These are phyloP conservation scores for Inonotus obliquus DNA, from an alignment of 1,284 basidiomycete species.

Conservation along the genomic window DNA sequence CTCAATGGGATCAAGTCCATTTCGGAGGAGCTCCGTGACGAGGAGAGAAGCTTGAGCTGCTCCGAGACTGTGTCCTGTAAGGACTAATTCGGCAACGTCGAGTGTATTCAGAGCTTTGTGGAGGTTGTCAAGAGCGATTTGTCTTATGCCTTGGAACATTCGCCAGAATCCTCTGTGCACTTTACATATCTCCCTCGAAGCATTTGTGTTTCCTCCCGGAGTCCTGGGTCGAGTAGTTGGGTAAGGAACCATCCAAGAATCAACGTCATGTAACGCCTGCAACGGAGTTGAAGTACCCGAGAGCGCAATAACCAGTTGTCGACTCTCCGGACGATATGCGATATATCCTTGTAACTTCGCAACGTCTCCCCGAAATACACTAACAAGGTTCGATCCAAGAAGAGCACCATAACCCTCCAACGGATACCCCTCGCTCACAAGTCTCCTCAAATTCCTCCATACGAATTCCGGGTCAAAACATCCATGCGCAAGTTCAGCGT, in stretches of 20 bases:
- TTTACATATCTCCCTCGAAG: background rate
- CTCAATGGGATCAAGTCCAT: conserved; percentile 24
- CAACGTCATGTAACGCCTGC: conserved; percentile 17
- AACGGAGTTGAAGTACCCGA: conserved; percentile 15
- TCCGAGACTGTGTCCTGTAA: conserved; percentile 51
- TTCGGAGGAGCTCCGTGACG: conserved; percentile 38
- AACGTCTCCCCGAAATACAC: conserved; percentile 16
- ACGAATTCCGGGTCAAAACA: conserved; percentile 15
- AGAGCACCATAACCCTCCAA: conserved; percentile 20
- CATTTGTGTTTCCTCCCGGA: background rate
- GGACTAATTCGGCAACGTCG: conserved; percentile 37
- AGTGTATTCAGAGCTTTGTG: conserved; percentile 28
- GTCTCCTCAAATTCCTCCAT: conserved; percentile 13
- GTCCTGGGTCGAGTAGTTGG: background rate
- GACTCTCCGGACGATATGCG: conserved; percentile 14
- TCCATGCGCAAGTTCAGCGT: conserved; percentile 21
- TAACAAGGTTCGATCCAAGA: conserved; percentile 5
- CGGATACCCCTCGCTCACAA: conserved; percentile 13
- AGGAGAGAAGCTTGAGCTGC: conserved; percentile 44
- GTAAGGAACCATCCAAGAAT: conserved; percentile 9
- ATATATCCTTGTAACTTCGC: conserved; percentile 20
- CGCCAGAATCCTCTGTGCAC: conserved; percentile 52
- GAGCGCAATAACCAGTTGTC: conserved; percentile 20
- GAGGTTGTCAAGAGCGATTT: conserved; percentile 29
- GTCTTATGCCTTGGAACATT: conserved; percentile 41